Evolutionary conservation across 306 rosid species (phyloP), one percentile per base, ranked within the genome.

Genomic region (Cucumis cinereus): DNA sequence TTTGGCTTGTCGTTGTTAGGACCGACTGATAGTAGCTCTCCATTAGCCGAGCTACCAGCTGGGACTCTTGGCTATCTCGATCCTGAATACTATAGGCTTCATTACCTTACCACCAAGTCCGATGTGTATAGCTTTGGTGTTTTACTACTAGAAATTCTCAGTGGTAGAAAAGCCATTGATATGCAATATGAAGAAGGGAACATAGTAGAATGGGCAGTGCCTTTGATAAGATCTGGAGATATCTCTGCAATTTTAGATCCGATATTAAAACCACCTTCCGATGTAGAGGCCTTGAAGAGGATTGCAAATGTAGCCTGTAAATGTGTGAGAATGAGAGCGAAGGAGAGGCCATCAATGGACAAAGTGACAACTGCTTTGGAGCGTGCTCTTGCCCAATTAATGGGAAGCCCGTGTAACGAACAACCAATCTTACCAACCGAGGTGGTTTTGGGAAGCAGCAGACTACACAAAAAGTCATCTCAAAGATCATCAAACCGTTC

Each of bases 11-110:
- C 98, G 3, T 30, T 94, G 50, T 75, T 90, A 20, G 97, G 97
- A 56, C 95, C 98, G 17, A 85, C 89, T 1, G 98, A 94, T 75
- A 90, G 98, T 80, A 59, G 96, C 79, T 90, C 95, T 15, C 98
- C 98, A 3, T 73, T 94, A 70, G 96, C 97, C 0, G 98, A 91
- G 76, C 83, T 91, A 24, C 98, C 98, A 4, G 98, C 98, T 0
- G 98, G 98, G 4, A 94, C 98, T 4, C 96, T 91, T 2, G 98
- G 98, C 22, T 94, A 94, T 84, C 98, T 94, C 43, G 98, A 94
- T 76, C 98, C 97, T 10, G 98, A 94, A 68, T 94, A 91, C 88
- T 94, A 94, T 53, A 89, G 97, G 80, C 98, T 94, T 76, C 98
- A 94, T 52, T 94, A 94, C 80, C 96, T 94, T 26, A 94, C 98